Percentiles rank a stretch among this genome's conserved stretches.
Evolutionary conservation across 2,329 filamentous ascomycete genomes (phyloP).

Genomic region (Cladophialophora chaetospira): DNA sequence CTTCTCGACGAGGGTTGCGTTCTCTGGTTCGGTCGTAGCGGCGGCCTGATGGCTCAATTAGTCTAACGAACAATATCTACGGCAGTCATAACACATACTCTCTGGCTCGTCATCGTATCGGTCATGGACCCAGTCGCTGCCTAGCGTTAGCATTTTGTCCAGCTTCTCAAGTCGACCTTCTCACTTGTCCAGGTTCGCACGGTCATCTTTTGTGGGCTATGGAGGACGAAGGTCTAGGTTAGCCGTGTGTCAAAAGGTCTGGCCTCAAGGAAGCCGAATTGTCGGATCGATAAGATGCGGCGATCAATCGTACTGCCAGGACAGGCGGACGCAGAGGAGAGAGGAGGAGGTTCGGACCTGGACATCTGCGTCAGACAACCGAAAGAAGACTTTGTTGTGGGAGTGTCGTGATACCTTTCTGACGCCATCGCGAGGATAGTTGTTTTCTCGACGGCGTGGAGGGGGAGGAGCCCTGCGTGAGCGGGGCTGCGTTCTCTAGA

Average conservation of each 20-base stretch:
- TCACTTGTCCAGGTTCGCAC: constrained; percentile 51
- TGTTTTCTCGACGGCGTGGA: constrained; percentile 47
- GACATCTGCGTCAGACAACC: constrained; percentile 35
- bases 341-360: constrained; percentile 29
- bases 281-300: constrained; percentile 32
- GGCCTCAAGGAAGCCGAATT: constrained; percentile 40
- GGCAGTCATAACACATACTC: constrained; percentile 31
- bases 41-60: constrained; percentile 27
- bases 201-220: constrained; percentile 50
- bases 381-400: constrained; percentile 44
- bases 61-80: constrained; percentile 35
- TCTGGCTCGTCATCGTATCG: constrained; percentile 75
- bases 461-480: constrained; percentile 39
- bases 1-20: constrained; percentile 23
- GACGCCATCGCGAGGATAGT: constrained; percentile 76
- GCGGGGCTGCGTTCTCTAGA: constrained; percentile 27
- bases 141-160: constrained; percentile 19
- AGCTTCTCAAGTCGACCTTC: constrained; percentile 14
- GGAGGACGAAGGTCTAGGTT: constrained; percentile 44
- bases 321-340: constrained; percentile 24
- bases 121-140: constrained; percentile 91
- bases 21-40: constrained; percentile 21
- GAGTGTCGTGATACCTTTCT: constrained; percentile 70
- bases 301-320: constrained; percentile 26
- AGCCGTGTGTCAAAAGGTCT: constrained; percentile 46